Base-by-base conservation (phyloP, 257 asterid genomes). In the Asclepias syriaca region DNA sequence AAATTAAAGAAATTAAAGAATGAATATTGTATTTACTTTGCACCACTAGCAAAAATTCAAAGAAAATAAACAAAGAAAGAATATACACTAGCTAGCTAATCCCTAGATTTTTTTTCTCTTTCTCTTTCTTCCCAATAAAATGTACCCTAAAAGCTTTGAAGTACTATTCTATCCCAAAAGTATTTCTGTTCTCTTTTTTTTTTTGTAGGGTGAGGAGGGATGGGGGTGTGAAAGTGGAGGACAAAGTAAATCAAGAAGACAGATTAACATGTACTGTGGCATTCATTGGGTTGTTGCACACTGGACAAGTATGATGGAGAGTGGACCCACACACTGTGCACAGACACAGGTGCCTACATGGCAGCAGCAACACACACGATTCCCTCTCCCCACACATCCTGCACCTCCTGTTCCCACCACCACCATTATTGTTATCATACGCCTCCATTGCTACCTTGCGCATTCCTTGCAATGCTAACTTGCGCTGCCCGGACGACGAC, bases 281-380 rank as follows among this genome's bases (percentile, higher is more conserved):
- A 73, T 78, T 87, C 88, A 84, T 80, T 81, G 67, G 75, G 46
- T 88, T 75, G 71, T 82, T 79, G 70, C 98, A 92, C 13, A 83
- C 84, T 65, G 98, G 98, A 81, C 98, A 92, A 4, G 82, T 65
- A 40, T 79, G 89, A 14, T 83, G 72, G 39, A 79, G 87, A 2
- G 77, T 81, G 72, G 94, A 73, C 68, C 96, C 96, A 74, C 98
- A 92, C 0, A 56, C 79, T 69, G 77, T 66, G 76, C 98, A 92
- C 3, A 92, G 77, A 77, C 96, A 90, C 37, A 92, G 86, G 60
- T 92, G 98, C 66, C 96, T 86, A 84, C 98, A 92, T 57, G 98
- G 98, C 75, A 92, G 64, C 63, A 90, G 73, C 77, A 91, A 8
- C 69, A 91, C 97, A 78, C 90, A 77, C 66, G 96, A 76, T 70